Evolutionary conservation across 176 grass and related monocot species (phyloP).

Genomic region (Carex parvula): DNA sequence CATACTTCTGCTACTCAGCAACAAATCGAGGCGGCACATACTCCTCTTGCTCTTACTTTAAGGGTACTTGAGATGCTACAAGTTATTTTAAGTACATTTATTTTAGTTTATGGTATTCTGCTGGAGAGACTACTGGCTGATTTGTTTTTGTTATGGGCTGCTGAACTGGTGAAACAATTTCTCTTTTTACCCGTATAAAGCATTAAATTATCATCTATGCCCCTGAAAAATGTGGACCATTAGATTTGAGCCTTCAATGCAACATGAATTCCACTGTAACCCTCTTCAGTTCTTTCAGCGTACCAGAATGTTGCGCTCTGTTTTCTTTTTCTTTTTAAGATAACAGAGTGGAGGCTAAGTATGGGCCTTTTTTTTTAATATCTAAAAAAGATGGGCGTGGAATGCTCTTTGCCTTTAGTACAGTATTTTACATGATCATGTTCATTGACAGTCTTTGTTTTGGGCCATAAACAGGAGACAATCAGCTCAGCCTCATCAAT

Average conservation of each 20-base stretch:
- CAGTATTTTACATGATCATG: neutral
- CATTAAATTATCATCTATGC: neutral
- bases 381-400: neutral
- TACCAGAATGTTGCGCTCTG: no score
- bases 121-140: neutral
- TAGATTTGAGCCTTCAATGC: neutral
- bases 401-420: neutral
- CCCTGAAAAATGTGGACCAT: neutral
- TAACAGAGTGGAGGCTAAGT: no score
- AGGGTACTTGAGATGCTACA: slow-evolving; percentile 37
- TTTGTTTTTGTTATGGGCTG: neutral
- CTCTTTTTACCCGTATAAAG: neutral
- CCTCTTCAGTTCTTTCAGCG: no score
- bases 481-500: slow-evolving; percentile 72
- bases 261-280: neutral
- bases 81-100: slow-evolving; percentile 15
- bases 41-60: slow-evolving; percentile 75
- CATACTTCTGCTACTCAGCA: slow-evolving; percentile 62
- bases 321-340: no score
- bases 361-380: neutral
- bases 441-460: neutral
- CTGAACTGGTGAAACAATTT: neutral
- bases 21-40: slow-evolving; percentile 53
- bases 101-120: neutral
- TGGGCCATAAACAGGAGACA: slow-evolving; percentile 52